These are phyloP conservation scores for Penicillium sp. DNA, from an alignment of 2,329 filamentous ascomycete species.

Conservation along the genomic window DNA sequence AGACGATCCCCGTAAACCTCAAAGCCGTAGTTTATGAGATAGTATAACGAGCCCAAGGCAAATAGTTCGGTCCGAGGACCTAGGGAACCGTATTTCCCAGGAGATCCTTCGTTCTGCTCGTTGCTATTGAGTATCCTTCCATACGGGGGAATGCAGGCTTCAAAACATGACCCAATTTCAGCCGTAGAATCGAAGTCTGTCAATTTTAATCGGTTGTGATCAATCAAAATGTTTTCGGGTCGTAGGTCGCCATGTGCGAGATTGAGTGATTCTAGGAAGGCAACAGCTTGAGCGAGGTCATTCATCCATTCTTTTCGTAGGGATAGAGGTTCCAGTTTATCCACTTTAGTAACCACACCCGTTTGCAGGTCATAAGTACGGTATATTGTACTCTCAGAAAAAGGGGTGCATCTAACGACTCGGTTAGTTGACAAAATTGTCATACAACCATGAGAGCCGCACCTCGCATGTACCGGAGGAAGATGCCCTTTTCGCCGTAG, in stretches of 20 bases:
- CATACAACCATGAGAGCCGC: not conserved
- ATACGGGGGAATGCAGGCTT: conserved; percentile 27
- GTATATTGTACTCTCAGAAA: conserved; percentile 24
- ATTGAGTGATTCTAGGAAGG: conserved; percentile 33
- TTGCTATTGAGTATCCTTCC: conserved; percentile 26
- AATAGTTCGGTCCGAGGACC: conserved; percentile 33
- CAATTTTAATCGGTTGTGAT: conserved; percentile 28
- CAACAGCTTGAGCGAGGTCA: conserved; percentile 30
- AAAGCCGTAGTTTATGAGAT: not conserved
- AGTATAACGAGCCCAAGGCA: conserved; percentile 29
- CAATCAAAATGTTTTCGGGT: conserved; percentile 32
- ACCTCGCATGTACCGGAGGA: conserved; percentile 32
- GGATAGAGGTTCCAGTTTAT: conserved; percentile 27
- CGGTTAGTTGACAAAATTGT: conserved; percentile 15
- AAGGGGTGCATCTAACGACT: conserved; percentile 19
- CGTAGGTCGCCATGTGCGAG: conserved; percentile 34
- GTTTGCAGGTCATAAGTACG: conserved; percentile 22
- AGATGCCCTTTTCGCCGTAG: conserved; percentile 24
- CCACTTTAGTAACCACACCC: conserved; percentile 24
- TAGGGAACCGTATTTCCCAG: conserved; percentile 22
- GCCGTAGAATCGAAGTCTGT: conserved; percentile 31
- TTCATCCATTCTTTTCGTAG: conserved; percentile 34
- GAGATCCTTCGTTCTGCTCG: conserved; percentile 19
- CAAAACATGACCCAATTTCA: conserved; percentile 23
- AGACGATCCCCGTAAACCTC: not conserved